phyloP scores from a whole-genome alignment of 495 filamentous ascomycete species.

The Hyaloscypha finlandica region DNA sequence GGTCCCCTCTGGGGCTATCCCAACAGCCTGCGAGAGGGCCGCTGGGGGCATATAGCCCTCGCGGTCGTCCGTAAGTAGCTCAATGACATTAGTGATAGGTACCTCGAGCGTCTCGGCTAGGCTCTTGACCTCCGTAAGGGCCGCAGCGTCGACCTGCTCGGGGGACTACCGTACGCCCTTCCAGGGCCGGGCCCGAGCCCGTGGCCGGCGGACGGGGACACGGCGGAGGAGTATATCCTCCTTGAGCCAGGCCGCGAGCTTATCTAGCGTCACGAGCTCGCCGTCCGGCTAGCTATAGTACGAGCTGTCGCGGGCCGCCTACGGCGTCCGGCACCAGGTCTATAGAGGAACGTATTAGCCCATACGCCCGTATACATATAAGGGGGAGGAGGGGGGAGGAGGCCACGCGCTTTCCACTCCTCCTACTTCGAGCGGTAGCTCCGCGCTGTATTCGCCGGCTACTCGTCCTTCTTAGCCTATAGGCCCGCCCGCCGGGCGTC shows the following conservation, averaged over 20 bases:
- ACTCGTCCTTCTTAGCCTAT: no score
- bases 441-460: no score
- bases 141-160: slow-evolving; percentile 3
- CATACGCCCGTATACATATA: no score
- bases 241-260: slow-evolving; percentile 10
- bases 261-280: slow-evolving; percentile 4
- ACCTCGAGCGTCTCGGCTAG: no score
- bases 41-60: slow-evolving; percentile 12
- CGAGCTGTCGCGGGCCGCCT: slow-evolving; percentile 5
- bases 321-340: no score
- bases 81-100: neutral
- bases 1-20: slow-evolving; percentile 5
- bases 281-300: slow-evolving; percentile 5
- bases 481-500: no score
- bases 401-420: no score
- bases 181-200: no score
- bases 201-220: no score
- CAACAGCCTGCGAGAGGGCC: no score
- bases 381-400: neutral
- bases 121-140: slow-evolving; percentile 9
- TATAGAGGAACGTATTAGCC: neutral
- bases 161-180: no score
- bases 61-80: slow-evolving; percentile 14
- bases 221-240: slow-evolving; percentile 11
- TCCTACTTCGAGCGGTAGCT: no score